These are phyloP conservation scores for Amoebophrya sp. DNA, from an alignment of 169 alveolate species.

Conservation along the genomic window DNA sequence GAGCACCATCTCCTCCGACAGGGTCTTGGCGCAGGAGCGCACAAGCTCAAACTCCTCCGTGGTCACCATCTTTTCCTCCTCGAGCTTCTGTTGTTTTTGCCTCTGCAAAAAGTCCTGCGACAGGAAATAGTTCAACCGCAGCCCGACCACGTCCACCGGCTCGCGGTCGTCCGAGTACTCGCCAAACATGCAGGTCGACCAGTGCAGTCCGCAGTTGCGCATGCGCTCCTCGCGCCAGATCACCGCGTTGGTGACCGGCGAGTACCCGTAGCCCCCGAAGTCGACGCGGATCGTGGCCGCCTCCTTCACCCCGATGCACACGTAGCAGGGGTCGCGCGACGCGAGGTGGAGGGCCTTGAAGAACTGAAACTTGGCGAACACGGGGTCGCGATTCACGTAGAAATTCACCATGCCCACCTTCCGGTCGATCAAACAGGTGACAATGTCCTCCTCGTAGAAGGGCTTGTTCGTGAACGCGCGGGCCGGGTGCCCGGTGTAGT, in stretches of 20 bases:
- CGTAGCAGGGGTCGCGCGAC: background rate
- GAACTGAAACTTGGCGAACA: background rate
- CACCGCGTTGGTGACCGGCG: constrained; percentile 8
- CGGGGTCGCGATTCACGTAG: constrained; percentile 13
- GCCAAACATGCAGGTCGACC: background rate
- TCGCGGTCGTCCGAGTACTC: background rate
- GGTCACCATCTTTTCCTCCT: background rate
- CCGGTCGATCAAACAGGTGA: background rate
- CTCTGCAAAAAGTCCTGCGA: background rate
- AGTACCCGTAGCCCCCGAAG: background rate
- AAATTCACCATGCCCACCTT: background rate
- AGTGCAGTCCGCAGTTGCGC: background rate
- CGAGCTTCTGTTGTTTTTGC: background rate
- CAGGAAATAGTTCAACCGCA: background rate
- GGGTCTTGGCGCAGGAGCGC: background rate
- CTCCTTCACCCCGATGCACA: background rate
- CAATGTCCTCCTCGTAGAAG: background rate
- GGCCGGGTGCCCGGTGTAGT: background rate
- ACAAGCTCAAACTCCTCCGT: background rate
- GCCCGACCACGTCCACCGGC: background rate
- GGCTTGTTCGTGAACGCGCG: background rate
- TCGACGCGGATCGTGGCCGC: background rate
- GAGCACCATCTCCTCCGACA: background rate
- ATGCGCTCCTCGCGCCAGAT: background rate
- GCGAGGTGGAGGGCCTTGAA: background rate